Base-by-base conservation (phyloP, 2,329 filamentous ascomycete genomes). In the Pseudogymnoascus sp. region DNA sequence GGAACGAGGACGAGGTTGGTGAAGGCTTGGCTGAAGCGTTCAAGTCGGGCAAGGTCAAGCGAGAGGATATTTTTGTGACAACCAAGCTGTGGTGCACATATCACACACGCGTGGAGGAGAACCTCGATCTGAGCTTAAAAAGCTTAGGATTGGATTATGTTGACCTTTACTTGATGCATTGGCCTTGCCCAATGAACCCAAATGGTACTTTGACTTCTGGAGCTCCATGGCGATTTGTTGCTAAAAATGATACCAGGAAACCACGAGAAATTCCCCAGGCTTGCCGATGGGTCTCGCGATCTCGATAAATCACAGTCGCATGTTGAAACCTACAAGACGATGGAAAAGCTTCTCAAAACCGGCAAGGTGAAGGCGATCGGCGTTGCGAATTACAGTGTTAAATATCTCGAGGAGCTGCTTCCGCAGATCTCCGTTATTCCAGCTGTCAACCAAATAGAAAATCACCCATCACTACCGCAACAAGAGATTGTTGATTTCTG, bases 1-100 rank as follows among this genome's bases (percentile, higher is more conserved):
- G 81, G 69, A 92, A 95, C 74, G 91, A 96, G 76, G 82, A 88
- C 59, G 90, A 93, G 74, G 91, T 95, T 14, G 91, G 91, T 66
- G 78, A 86, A 72, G 91, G 89, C 8, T 82, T 96, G 62, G 84
- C 85, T 72, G 86, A 89, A 63, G 89, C 88, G 18, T 85, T 93
- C 70, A 80, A 79, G 33, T 77, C 83, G 4, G 90, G 90, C 23
- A 56, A 69, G 35, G 64, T 69, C 37, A 71, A 70, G 6, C 69
- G 75, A 12, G 66, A 70, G 25, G 72, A 76, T 31, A 68, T 76
- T 44, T 76, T 75, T 67, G 62, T 76, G 56, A 75, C 74, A 18
- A 72, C 73, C 63, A 77, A 77, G 66, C 66, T 77, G 18, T 76
- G 75, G 75, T 73, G 74, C 38, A 74, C 73, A 23, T 69, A 72